These are phyloP conservation scores for Lactarius quietus DNA, from an alignment of 768 basidiomycete species.

Conservation along the genomic window DNA sequence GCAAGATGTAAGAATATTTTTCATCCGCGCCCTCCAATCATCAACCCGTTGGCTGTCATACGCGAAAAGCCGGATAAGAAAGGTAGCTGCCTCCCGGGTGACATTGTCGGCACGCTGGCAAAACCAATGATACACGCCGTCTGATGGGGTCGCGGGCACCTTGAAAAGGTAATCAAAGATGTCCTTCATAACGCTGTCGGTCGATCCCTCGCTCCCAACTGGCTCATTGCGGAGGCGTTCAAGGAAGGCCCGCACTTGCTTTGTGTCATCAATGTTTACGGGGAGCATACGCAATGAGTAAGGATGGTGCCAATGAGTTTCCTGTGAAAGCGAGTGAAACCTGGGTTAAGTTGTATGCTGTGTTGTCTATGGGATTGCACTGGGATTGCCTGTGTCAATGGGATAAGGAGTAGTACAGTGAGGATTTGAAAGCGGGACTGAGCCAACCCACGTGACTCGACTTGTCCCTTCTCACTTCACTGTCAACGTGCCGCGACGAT, in stretches of 20 bases:
- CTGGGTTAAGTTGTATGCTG: background rate
- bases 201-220: slow-evolving; percentile 45
- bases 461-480: background rate
- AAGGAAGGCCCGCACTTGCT: slow-evolving; percentile 48
- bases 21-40: slow-evolving; percentile 58
- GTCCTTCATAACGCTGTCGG: slow-evolving; percentile 46
- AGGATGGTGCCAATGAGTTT: background rate
- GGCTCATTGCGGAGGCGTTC: slow-evolving; percentile 55
- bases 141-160: slow-evolving; percentile 34
- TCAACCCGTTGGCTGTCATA: slow-evolving; percentile 59
- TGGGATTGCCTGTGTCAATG: too few relatives aligned
- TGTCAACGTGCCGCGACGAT: background rate
- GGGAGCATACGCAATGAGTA: slow-evolving; percentile 6
- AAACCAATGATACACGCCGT: slow-evolving; percentile 66
- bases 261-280: slow-evolving; percentile 4
- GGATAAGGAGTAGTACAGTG: too few relatives aligned
- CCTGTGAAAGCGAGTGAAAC: background rate
- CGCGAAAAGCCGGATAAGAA: slow-evolving; percentile 78
- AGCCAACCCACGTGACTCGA: slow-evolving; percentile 4
- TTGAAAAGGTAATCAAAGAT: slow-evolving; percentile 55
- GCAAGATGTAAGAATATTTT: slow-evolving; percentile 57
- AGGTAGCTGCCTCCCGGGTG: slow-evolving; percentile 67
- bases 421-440: background rate
- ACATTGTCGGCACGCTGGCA: slow-evolving; percentile 58
- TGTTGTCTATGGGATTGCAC: background rate